These are phyloP conservation scores for Talaromyces sp. DNA, from an alignment of 2,329 filamentous ascomycete genomes.

Conservation along the genomic window DNA sequence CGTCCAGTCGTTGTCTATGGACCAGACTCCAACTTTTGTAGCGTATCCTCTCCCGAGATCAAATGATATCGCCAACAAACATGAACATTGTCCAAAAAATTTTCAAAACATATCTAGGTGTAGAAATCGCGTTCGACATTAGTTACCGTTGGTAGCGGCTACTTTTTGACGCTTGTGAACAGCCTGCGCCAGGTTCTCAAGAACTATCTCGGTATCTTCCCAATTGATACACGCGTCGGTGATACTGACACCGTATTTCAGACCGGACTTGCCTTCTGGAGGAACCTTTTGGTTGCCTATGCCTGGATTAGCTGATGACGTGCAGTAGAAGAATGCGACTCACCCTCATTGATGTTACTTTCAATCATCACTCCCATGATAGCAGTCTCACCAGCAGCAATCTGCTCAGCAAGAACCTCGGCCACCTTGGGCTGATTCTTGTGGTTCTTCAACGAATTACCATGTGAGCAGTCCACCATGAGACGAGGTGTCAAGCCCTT, in stretches of 20 bases:
- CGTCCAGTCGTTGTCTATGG: neutral
- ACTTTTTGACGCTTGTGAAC: slow-evolving; percentile 69
- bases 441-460: slow-evolving; percentile 94
- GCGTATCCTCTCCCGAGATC: neutral
- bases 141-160: slow-evolving; percentile 23
- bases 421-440: slow-evolving; percentile 96
- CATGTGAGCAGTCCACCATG: slow-evolving; percentile 98
- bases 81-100: neutral
- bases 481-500: slow-evolving; percentile 71
- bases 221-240: slow-evolving; percentile 96
- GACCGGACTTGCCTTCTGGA: slow-evolving; percentile 73
- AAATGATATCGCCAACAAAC: neutral
- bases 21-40: neutral
- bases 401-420: slow-evolving; percentile 74
- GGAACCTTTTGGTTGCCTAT: slow-evolving; percentile 85
- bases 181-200: slow-evolving; percentile 74
- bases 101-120: neutral
- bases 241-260: slow-evolving; percentile 93
- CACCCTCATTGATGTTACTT: slow-evolving; percentile 91
- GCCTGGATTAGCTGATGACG: neutral
- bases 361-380: slow-evolving; percentile 99
- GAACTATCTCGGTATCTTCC: slow-evolving; percentile 79
- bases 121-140: neutral
- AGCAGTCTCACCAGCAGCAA: slow-evolving; percentile 74
- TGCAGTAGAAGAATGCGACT: slow-evolving; percentile 25